A percentile compares a stretch with the other conserved stretches of the same genome.
These are phyloP conservation scores for Ophiostoma quercus DNA, from an alignment of 2,329 filamentous ascomycete genomes.

Conservation along the genomic window DNA sequence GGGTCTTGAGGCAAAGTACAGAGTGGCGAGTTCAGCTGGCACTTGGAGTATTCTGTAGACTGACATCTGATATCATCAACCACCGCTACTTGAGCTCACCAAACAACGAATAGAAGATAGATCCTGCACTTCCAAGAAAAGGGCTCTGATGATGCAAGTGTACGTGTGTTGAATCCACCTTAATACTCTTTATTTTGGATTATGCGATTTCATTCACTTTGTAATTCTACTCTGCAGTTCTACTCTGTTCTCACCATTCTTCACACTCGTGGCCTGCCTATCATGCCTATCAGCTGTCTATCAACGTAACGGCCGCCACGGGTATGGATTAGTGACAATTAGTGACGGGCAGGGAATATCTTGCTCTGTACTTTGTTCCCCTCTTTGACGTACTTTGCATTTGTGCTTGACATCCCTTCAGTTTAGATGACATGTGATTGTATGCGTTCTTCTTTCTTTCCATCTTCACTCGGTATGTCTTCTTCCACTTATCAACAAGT, in stretches of 20 bases:
- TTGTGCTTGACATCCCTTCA: too few species aligned
- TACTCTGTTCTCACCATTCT: too few species aligned
- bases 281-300: background rate
- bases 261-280: too few species aligned
- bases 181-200: too few species aligned
- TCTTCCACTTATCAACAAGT: too few species aligned
- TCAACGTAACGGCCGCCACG: background rate
- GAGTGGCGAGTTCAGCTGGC: too few species aligned
- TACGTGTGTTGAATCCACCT: background rate
- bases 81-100: background rate
- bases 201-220: too few species aligned
- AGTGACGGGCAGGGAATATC: background rate
- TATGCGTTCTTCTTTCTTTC: background rate
- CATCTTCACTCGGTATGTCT: too few species aligned
- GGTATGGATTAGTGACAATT: background rate
- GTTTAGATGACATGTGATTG: slow-evolving; percentile 9
- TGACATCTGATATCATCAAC: background rate
- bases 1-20: background rate
- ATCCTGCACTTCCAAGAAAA: background rate
- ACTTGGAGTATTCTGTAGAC: too few species aligned
- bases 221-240: too few species aligned
- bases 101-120: too few species aligned
- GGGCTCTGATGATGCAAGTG: background rate
- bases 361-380: too few species aligned
- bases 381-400: background rate